These are phyloP conservation scores for Colletotrichum gigasporum DNA, from an alignment of 2,329 filamentous ascomycete genomes.

Conservation along the genomic window DNA sequence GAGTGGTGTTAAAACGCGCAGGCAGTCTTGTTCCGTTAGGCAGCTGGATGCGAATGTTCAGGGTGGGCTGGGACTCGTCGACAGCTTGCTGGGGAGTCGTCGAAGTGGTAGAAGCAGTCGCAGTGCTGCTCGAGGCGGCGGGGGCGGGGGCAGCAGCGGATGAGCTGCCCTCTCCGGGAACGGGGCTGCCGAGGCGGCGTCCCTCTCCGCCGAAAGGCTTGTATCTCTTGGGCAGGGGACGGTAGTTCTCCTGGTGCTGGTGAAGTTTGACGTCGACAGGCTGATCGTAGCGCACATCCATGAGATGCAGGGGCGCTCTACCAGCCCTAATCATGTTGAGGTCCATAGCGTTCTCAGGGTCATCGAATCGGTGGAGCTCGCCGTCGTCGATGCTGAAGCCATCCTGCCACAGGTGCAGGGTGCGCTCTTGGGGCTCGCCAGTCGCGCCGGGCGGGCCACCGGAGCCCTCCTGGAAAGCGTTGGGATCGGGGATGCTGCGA, in stretches of 20 bases:
- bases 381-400: slow-evolving; percentile 89
- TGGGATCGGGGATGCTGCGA: slow-evolving; percentile 72
- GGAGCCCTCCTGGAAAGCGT: slow-evolving; percentile 39
- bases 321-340: slow-evolving; percentile 81
- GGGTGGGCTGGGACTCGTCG: slow-evolving; percentile 72
- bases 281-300: slow-evolving; percentile 79
- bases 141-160: slow-evolving; percentile 19
- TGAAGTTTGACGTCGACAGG: slow-evolving; percentile 82
- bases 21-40: slow-evolving; percentile 80
- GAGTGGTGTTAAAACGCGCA: slow-evolving; percentile 83
- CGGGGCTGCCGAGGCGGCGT: slow-evolving; percentile 79
- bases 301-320: slow-evolving; percentile 78
- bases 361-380: slow-evolving; percentile 79
- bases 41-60: slow-evolving; percentile 80
- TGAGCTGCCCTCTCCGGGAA: slow-evolving; percentile 64
- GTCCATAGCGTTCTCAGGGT: slow-evolving; percentile 77
- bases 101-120: slow-evolving; percentile 43
- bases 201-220: slow-evolving; percentile 79
- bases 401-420: slow-evolving; percentile 83
- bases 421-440: slow-evolving; percentile 68
- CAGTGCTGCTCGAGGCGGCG: slow-evolving; percentile 34
- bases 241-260: slow-evolving; percentile 80
- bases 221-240: slow-evolving; percentile 77
- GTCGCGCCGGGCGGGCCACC: slow-evolving; percentile 42
- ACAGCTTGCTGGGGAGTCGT: slow-evolving; percentile 47